Evolutionary conservation across 2,329 filamentous ascomycete genomes (phyloP).

Genomic region (Cadophora malorum): DNA sequence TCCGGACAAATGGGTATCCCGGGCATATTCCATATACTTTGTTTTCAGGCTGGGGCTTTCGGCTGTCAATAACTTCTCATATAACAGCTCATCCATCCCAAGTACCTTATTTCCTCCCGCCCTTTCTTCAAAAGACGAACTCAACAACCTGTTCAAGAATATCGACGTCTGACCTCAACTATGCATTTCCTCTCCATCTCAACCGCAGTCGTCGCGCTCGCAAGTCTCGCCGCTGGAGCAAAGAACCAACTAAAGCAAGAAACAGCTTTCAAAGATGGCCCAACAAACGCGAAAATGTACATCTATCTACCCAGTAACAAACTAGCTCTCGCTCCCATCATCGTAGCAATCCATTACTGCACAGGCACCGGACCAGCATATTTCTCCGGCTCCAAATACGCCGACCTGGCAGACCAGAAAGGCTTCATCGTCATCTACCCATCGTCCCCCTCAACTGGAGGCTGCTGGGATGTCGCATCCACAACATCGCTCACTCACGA

Average conservation of each 20-base stretch:
- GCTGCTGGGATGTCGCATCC: slow-evolving; percentile 66
- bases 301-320: slow-evolving; percentile 39
- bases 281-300: slow-evolving; percentile 39
- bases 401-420: slow-evolving; percentile 57
- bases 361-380: slow-evolving; percentile 51
- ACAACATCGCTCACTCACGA: slow-evolving; percentile 55
- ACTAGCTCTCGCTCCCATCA: slow-evolving; percentile 32
- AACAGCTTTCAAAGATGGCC: slow-evolving; percentile 35
- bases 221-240: slow-evolving; percentile 22
- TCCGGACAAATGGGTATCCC: slow-evolving; percentile 14
- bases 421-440: slow-evolving; percentile 68
- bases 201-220: slow-evolving; percentile 21
- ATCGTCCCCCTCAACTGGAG: slow-evolving; percentile 56
- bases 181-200: slow-evolving; percentile 26
- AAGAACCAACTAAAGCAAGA: slow-evolving; percentile 31
- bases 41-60: slow-evolving; percentile 23
- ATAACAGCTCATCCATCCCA: slow-evolving; percentile 11
- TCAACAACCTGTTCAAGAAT: not conserved
- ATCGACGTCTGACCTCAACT: not conserved
- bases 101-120: not conserved
- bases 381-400: slow-evolving; percentile 51
- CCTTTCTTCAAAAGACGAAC: not conserved
- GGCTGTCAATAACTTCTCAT: slow-evolving; percentile 2
- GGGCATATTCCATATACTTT: slow-evolving; percentile 21
- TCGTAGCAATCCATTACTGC: slow-evolving; percentile 42